Evolutionary conservation across 2,329 filamentous ascomycete genomes (phyloP), one percentile per base, ranked within the genome.

Genomic region (Nothophaeocryptopus gaeumannii): DNA sequence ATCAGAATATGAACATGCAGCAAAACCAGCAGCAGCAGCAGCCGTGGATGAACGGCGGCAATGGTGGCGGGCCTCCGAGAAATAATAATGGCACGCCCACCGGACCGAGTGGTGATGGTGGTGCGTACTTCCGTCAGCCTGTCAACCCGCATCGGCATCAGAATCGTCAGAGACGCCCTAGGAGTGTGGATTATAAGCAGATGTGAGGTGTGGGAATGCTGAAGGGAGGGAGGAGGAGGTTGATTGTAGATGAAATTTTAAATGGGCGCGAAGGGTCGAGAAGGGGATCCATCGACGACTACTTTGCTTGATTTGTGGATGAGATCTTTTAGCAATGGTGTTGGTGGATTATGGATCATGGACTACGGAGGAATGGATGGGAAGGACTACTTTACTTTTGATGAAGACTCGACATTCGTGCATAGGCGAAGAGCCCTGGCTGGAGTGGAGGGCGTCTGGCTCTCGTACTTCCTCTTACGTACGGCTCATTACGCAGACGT

Each of bases 121-220:
- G 90, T 53, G 88, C 93, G 5, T 99, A 99, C 72, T 95, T 97
- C 69, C 82, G 93, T 50, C 92, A 96, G 69, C 93, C 93, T 0
- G 88, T 97, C 55, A 99, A 99, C 67, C 92, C 91, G 2, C 88
- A 96, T 66, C 83, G 93, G 43, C 88, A 93, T 66, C 86, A 91
- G 69, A 89, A 90, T 64, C 82, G 87, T 62, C 85, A 89, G 62
- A 82, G 86, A 58, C 79, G 89, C 61, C 83, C 88, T 47, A 81
- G 93, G 47, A 91, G 91, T 9, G 93, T 89, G 67, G 93, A 99
- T 72, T 97, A 93, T 69, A 81, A 88, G 57, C 89, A 95, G 74
- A 77, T 96, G 41, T 91, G 40, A 13, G 45, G 11, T 7, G 31
- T n/a, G n/a, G n/a, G n/a, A n/a, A n/a, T n/a, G n/a, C n/a, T n/a